These are phyloP conservation scores for Hemerocallis citrina DNA, from an alignment of 106 monocot genomes.

Conservation along the genomic window DNA sequence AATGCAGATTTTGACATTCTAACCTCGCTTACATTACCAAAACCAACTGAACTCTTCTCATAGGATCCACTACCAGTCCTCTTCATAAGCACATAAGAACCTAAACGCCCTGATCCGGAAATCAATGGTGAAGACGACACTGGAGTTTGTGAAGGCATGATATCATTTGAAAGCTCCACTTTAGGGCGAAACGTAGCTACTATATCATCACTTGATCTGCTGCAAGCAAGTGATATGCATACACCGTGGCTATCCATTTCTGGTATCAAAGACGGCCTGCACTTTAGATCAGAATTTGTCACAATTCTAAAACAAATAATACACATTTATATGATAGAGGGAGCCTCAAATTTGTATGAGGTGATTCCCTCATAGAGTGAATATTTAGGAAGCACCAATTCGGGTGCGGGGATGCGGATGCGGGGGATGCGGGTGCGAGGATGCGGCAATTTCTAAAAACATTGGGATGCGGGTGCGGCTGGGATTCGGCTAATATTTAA, in stretches of 20 bases:
- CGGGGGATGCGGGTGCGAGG: background rate
- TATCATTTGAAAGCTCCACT: slow-evolving; percentile 23
- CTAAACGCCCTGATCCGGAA: slow-evolving; percentile 39
- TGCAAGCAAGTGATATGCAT: slow-evolving; percentile 84
- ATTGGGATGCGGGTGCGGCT: no score
- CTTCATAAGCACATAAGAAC: slow-evolving; percentile 58
- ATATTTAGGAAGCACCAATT: no score
- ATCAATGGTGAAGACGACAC: slow-evolving; percentile 19
- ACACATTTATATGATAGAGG: background rate
- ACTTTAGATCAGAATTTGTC: background rate
- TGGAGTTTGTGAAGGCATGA: slow-evolving; percentile 26
- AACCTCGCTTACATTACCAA: slow-evolving; percentile 48
- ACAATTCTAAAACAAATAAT: background rate
- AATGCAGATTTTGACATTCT: slow-evolving; percentile 75
- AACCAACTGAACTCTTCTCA: slow-evolving; percentile 10
- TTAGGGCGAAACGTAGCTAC: slow-evolving; percentile 90
- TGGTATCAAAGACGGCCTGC: slow-evolving; percentile 58
- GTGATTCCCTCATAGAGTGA: no score
- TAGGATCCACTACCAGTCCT: slow-evolving; percentile 17
- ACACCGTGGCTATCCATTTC: slow-evolving; percentile 47
- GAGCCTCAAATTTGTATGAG: no score
- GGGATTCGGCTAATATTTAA: no score
- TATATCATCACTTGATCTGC: slow-evolving; percentile 25
- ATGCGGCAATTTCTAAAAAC: background rate
- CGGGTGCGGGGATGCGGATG: no score